Evolutionary conservation across 495 filamentous ascomycete species (phyloP).

Genomic region (Aspergillus sclerotiicarbonarius): DNA sequence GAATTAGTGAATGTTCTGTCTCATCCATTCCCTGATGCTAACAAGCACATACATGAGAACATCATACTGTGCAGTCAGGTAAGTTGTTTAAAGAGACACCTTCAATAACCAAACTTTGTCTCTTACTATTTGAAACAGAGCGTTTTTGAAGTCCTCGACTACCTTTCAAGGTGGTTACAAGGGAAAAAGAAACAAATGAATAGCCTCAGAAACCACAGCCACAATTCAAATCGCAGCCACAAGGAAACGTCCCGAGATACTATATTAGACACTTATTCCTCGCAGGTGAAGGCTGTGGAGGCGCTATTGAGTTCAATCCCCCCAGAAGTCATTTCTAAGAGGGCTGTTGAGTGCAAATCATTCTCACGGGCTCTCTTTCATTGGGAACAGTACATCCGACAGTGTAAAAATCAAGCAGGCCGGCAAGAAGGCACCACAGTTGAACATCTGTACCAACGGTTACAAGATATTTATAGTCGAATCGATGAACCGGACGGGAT

Average conservation of each 20-base stretch:
- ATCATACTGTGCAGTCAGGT: slow-evolving; percentile 82
- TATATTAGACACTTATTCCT: slow-evolving; percentile 41
- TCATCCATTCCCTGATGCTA: slow-evolving; percentile 54
- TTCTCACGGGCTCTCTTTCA: slow-evolving; percentile 90
- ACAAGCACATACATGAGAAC: slow-evolving; percentile 59
- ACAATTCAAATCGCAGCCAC: slow-evolving; percentile 37
- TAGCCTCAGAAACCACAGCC: slow-evolving; percentile 31
- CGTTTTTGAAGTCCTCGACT: slow-evolving; percentile 87
- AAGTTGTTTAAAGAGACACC: slow-evolving; percentile 21
- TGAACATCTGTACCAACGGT: slow-evolving; percentile 64
- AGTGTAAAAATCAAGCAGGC: slow-evolving; percentile 43
- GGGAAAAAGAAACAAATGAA: slow-evolving; percentile 65
- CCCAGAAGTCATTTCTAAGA: slow-evolving; percentile 76
- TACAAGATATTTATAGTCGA: slow-evolving; percentile 92
- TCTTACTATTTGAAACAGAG: slow-evolving; percentile 49
- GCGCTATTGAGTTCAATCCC: slow-evolving; percentile 68
- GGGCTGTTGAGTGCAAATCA: slow-evolving; percentile 88
- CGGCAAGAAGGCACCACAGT: slow-evolving; percentile 39
- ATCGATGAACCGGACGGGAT: slow-evolving; percentile 98
- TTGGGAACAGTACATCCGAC: slow-evolving; percentile 86
- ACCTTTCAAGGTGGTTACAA: slow-evolving; percentile 85
- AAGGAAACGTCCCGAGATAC: slow-evolving; percentile 35
- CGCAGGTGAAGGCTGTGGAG: slow-evolving; percentile 62
- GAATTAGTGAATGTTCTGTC: slow-evolving; percentile 71
- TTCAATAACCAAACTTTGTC: neutral